Percentiles rank a stretch among this genome's conserved stretches.
Conservation (phyloP, 495 filamentous ascomycete genomes). For the Lasiosphaeriaceae sp. region DNA sequence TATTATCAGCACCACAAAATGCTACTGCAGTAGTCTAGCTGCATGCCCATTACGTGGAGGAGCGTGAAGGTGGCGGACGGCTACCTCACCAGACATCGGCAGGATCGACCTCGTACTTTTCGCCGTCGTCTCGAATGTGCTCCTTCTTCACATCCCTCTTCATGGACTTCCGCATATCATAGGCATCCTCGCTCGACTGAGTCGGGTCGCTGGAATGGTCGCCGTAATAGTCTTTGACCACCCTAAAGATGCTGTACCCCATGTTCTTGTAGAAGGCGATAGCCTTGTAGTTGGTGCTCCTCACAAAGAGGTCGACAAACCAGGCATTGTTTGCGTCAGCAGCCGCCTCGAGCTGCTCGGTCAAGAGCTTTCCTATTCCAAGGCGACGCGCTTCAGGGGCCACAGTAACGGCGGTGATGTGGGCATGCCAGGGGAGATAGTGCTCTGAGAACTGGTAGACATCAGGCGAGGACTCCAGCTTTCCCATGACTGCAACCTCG, state of each 20-base stretch:
- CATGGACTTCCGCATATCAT: constrained; percentile 92
- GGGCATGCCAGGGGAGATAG: constrained; percentile 95
- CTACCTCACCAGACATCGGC: constrained; percentile 71
- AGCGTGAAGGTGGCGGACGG: too few relatives aligned
- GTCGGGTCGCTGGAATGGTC: constrained; percentile 67
- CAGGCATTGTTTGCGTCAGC: constrained; percentile 80
- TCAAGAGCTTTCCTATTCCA: constrained; percentile 78
- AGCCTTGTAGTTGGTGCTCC: constrained; percentile 81
- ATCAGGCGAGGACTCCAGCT: constrained; percentile 81
- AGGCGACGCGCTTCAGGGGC: constrained; percentile 80
- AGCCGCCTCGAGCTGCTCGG: constrained; percentile 70
- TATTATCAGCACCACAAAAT: too few relatives aligned
- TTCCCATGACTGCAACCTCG: constrained; percentile 77
- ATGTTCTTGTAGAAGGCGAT: constrained; percentile 84
- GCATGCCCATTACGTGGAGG: too few relatives aligned
- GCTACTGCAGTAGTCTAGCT: too few relatives aligned
- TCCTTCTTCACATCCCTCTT: constrained; percentile 72
- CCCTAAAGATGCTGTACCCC: constrained; percentile 83
- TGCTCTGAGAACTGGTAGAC: constrained; percentile 68
- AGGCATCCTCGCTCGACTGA: constrained; percentile 72
- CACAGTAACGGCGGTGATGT: constrained; percentile 94
- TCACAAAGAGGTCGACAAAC: constrained; percentile 94
- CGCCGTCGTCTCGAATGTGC: constrained; percentile 78
- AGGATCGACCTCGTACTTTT: constrained; percentile 74
- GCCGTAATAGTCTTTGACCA: constrained; percentile 83